Evolutionary conservation across 2,329 filamentous ascomycete genomes (phyloP).

Genomic region (Aspergillus amoenus): DNA sequence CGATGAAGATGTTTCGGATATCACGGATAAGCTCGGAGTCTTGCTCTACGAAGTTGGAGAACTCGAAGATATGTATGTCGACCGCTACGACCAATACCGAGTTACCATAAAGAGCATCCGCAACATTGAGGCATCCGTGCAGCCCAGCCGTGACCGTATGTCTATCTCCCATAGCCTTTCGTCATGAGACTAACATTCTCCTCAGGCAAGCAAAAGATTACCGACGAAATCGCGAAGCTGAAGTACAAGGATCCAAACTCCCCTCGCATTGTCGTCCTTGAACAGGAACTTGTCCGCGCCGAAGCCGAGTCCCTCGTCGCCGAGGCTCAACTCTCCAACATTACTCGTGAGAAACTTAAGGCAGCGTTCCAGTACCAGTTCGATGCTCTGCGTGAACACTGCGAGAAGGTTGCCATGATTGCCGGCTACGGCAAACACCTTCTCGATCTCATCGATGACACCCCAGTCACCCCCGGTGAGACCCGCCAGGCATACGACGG

Average conservation of each 20-base stretch:
- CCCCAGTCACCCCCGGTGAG: slow-evolving; percentile 94
- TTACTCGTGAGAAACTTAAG: slow-evolving; percentile 99
- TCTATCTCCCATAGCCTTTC: neutral
- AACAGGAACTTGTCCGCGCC: slow-evolving; percentile 96
- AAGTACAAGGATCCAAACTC: slow-evolving; percentile 99
- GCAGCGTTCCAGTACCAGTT: slow-evolving; percentile 98
- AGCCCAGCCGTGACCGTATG: slow-evolving; percentile 92
- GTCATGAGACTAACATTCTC: slow-evolving; percentile 7
- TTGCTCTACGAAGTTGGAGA: slow-evolving; percentile 98
- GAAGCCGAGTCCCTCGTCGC: slow-evolving; percentile 98
- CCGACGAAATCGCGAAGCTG: slow-evolving; percentile 95
- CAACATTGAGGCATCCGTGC: slow-evolving; percentile 97
- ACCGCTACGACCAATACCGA: slow-evolving; percentile 98
- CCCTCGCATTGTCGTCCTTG: slow-evolving; percentile 93
- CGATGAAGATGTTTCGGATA: slow-evolving; percentile 97
- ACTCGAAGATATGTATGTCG: slow-evolving; percentile 96
- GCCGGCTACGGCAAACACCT: slow-evolving; percentile 97
- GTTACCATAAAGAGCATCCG: slow-evolving; percentile 99
- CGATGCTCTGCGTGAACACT: slow-evolving; percentile 93
- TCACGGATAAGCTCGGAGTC: slow-evolving; percentile 97
- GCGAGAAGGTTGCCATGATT: slow-evolving; percentile 97
- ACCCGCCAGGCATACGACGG: slow-evolving; percentile 94
- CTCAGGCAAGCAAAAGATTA: slow-evolving; percentile 96
- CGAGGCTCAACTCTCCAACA: slow-evolving; percentile 97
- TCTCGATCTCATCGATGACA: slow-evolving; percentile 94